Evolutionary conservation across 345 rosid genomes (phyloP).

Genomic region (Gynandropsis gynandra): DNA sequence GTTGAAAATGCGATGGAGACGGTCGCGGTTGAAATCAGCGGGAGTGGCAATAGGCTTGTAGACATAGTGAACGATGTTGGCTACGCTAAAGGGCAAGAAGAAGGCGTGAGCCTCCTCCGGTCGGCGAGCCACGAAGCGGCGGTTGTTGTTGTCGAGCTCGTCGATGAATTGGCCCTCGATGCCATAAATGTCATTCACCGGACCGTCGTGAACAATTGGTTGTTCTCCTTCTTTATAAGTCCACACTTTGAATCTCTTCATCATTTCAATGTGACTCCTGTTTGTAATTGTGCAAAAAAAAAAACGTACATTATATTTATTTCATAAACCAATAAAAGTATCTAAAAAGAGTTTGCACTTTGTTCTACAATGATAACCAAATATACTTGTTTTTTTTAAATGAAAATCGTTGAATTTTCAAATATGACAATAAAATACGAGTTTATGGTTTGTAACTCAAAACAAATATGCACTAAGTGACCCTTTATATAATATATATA

Average conservation of each 20-base stretch:
- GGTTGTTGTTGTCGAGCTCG: conserved; percentile 24
- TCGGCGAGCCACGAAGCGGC: conserved; percentile 33
- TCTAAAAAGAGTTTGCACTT: too few species aligned
- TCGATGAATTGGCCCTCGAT: conserved; percentile 56
- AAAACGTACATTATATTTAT: too few species aligned
- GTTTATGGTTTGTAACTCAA: too few species aligned
- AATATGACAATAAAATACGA: too few species aligned
- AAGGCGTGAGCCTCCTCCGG: conserved; percentile 51
- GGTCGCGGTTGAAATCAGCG: conserved; percentile 29
- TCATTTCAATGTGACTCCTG: conserved; percentile 60
- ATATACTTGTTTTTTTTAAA: too few species aligned
- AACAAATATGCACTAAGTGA: too few species aligned
- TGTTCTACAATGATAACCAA: too few species aligned
- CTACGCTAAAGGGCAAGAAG: conserved; percentile 45
- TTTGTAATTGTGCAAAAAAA: too few species aligned
- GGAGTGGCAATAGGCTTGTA: conserved; percentile 33
- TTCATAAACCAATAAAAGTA: not conserved
- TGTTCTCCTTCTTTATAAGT: conserved; percentile 51
- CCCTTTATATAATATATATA: too few species aligned
- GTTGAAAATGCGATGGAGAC: conserved; percentile 27
- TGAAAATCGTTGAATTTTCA: too few species aligned
- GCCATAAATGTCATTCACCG: conserved; percentile 39
- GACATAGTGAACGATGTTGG: conserved; percentile 30
- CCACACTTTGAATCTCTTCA: conserved; percentile 52
- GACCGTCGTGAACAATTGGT: conserved; percentile 47